Percentiles rank a stretch among this genome's conserved stretches.
Conservation (phyloP, 1,139 yeast genomes). For the Magnusiomyces sp. region DNA sequence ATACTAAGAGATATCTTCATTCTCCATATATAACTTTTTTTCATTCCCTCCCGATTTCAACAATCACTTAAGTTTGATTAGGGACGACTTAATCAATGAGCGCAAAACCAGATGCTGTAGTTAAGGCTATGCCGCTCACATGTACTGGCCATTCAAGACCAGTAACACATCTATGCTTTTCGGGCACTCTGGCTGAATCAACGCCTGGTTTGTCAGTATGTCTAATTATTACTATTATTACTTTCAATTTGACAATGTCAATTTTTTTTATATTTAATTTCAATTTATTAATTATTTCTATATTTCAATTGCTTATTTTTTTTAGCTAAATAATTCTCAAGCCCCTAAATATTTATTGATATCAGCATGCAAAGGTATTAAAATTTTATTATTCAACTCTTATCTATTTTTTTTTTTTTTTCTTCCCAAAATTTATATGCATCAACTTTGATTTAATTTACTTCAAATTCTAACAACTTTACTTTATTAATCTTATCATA, state of each 20-base stretch:
- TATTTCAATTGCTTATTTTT: not conserved
- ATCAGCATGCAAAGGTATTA: slow-evolving; percentile 32
- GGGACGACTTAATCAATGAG: not conserved
- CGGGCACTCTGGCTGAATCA: slow-evolving; percentile 17
- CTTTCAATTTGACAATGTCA: not conserved
- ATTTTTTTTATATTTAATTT: not conserved
- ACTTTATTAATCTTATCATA: not conserved
- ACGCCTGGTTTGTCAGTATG: slow-evolving; percentile 1
- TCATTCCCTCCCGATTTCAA: not conserved
- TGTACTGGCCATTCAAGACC: slow-evolving; percentile 37
- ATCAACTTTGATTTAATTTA: not conserved
- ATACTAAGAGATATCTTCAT: not conserved
- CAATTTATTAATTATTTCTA: not conserved
- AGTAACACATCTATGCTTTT: slow-evolving; percentile 31
- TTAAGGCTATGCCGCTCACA: slow-evolving; percentile 29
- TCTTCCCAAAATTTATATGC: not conserved
- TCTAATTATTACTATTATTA: too few species aligned
- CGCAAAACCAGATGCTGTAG: slow-evolving; percentile 10
- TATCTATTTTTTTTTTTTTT: not conserved
- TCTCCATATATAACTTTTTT: not conserved
- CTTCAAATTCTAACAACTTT: not conserved
- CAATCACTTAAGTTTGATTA: too few species aligned
- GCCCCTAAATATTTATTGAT: slow-evolving; percentile 22
- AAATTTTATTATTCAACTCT: not conserved
- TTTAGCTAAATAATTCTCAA: not conserved